Evolutionary conservation across 805 yeast genomes (phyloP).

Genomic region (Myxozyma monticola): DNA sequence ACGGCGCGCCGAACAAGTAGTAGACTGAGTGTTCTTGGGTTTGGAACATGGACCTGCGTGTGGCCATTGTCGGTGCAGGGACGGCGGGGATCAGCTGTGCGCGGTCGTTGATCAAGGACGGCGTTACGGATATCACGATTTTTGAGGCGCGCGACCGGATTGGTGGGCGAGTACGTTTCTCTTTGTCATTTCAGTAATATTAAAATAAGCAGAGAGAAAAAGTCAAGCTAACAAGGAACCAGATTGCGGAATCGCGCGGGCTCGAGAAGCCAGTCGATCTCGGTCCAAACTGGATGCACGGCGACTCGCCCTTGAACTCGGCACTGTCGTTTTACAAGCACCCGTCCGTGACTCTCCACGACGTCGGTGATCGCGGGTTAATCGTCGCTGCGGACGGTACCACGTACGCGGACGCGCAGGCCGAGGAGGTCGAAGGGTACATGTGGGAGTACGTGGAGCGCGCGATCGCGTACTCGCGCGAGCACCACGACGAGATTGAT

Average conservation of each 20-base stretch:
- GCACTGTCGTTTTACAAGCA: slow-evolving; percentile 7
- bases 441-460: slow-evolving; percentile 31
- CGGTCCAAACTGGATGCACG: slow-evolving; percentile 36
- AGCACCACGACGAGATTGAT: slow-evolving; percentile 13
- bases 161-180: slow-evolving; percentile 35
- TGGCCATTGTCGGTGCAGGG: slow-evolving; percentile 40
- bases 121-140: slow-evolving; percentile 31
- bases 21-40: too few relatives aligned
- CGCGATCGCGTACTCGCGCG: slow-evolving; percentile 31
- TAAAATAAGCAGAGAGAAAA: too few relatives aligned
- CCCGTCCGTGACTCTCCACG: slow-evolving; percentile 14
- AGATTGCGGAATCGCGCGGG: slow-evolving; percentile 4
- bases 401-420: neutral
- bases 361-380: slow-evolving; percentile 14
- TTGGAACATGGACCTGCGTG: slow-evolving; percentile 2
- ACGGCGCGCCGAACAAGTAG: neutral
- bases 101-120: slow-evolving; percentile 29
- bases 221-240: neutral
- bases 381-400: slow-evolving; percentile 22
- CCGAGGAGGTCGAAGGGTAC: slow-evolving; percentile 7
- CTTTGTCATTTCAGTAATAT: neutral
- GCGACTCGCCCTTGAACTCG: slow-evolving; percentile 17
- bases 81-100: slow-evolving; percentile 40
- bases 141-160: slow-evolving; percentile 39
- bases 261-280: slow-evolving; percentile 25